A percentile compares a stretch with the other conserved stretches of the same genome.
These are phyloP conservation scores for Talaromyces sp. DNA, from an alignment of 2,329 filamentous ascomycete species.

Conservation along the genomic window DNA sequence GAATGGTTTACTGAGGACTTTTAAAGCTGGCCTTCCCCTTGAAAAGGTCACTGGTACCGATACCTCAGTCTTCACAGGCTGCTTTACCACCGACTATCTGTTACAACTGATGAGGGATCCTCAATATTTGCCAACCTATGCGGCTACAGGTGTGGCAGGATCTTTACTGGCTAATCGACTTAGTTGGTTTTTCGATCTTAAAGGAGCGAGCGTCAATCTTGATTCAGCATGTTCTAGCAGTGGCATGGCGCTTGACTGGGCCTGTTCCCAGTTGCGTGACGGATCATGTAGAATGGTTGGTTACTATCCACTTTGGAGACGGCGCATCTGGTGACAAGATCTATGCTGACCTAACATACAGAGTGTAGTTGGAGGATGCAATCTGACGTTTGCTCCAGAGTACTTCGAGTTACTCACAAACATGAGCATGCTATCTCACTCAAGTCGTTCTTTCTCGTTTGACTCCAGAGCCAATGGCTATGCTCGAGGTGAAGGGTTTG, in stretches of 20 bases:
- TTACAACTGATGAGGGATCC: neutral
- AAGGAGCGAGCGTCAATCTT: conserved; percentile 2
- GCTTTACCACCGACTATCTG: neutral
- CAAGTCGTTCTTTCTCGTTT: conserved; percentile 46
- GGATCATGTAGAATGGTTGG: conserved; percentile 17
- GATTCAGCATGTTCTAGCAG: conserved; percentile 15
- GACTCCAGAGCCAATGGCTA: conserved; percentile 59
- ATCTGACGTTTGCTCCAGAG: conserved; percentile 33
- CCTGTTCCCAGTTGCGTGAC: conserved; percentile 2
- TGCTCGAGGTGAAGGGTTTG: conserved; percentile 59
- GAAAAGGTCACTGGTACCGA: neutral
- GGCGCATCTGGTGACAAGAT: too few species aligned
- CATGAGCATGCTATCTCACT: conserved; percentile 43
- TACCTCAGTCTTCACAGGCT: conserved; percentile 2
- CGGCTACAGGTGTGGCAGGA: neutral
- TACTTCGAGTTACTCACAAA: conserved; percentile 19
- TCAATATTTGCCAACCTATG: neutral
- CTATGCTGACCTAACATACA: neutral
- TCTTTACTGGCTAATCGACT: conserved; percentile 11
- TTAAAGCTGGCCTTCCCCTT: conserved; percentile 12
- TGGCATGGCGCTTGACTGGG: conserved; percentile 6
- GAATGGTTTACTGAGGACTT: neutral
- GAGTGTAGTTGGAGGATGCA: conserved; percentile 15
- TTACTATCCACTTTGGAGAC: neutral
- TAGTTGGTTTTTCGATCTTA: conserved; percentile 14